These are phyloP conservation scores for Dioscorea dumetorum DNA, from an alignment of 106 monocot genomes.

Conservation along the genomic window DNA sequence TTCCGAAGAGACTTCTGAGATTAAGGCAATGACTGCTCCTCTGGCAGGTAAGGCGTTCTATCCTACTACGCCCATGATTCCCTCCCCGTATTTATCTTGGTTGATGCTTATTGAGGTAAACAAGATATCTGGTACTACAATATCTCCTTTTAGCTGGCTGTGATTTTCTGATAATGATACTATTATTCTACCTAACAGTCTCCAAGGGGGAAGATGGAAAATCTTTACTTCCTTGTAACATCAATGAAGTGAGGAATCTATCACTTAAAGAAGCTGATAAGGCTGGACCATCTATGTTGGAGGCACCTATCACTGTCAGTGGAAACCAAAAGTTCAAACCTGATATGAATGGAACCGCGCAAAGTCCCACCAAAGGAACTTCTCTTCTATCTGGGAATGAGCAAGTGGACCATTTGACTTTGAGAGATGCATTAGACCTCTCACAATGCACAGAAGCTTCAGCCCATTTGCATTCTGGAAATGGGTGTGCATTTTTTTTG, in stretches of 20 bases:
- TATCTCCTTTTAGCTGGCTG: not conserved
- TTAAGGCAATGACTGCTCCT: constrained; percentile 6
- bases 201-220: constrained; percentile 13
- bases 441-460: constrained; percentile 1
- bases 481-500: constrained; percentile 15
- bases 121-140: not conserved
- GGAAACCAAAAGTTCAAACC: constrained; percentile 10
- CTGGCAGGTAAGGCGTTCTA: constrained; percentile 21
- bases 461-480: constrained; percentile 2
- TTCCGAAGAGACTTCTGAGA: constrained; percentile 10
- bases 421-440: not conserved
- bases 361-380: not conserved
- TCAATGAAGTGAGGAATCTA: not conserved
- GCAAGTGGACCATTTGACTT: not conserved
- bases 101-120: not conserved
- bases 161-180: not conserved
- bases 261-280: not conserved
- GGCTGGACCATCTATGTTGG: constrained; percentile 2
- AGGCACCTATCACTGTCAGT: not conserved
- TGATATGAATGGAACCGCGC: not conserved
- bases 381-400: constrained; percentile 1
- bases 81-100: not conserved
- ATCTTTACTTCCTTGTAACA: not conserved
- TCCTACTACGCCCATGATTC: not conserved
- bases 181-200: constrained; percentile 10